Percentiles rank a stretch among this genome's conserved stretches.
Conservation (phyloP, 352 stramenopile genomes). For the Sclerospora graminicola region DNA sequence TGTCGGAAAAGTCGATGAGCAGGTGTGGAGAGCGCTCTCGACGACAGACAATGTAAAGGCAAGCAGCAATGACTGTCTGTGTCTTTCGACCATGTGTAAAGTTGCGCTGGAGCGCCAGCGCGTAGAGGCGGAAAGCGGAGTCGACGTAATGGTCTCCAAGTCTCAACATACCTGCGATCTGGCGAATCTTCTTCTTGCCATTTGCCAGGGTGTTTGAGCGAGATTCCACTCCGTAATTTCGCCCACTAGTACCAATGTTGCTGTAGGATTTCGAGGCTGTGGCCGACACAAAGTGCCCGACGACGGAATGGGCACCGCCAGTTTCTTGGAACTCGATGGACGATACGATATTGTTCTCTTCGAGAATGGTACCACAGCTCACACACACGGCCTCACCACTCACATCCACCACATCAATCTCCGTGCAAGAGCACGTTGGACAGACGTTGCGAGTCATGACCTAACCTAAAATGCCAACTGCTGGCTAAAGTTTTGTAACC, state of each 20-base stretch:
- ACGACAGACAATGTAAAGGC: slow-evolving; percentile 98
- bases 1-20: slow-evolving; percentile 99
- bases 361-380: slow-evolving; percentile 88
- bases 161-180: slow-evolving; percentile 90
- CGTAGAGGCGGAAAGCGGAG: slow-evolving; percentile 93
- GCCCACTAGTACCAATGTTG: slow-evolving; percentile 73
- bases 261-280: slow-evolving; percentile 88
- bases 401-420: slow-evolving; percentile 92
- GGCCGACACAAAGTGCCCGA: slow-evolving; percentile 94
- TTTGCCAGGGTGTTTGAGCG: slow-evolving; percentile 94
- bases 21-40: slow-evolving; percentile 97
- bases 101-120: slow-evolving; percentile 93
- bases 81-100: slow-evolving; percentile 94
- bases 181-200: slow-evolving; percentile 88
- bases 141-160: slow-evolving; percentile 94
- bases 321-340: slow-evolving; percentile 95
- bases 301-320: slow-evolving; percentile 85
- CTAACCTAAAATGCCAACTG: neutral
- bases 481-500: neutral
- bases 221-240: slow-evolving; percentile 91
- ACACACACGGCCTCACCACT: slow-evolving; percentile 83
- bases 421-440: slow-evolving; percentile 90
- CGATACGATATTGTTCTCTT: slow-evolving; percentile 97
- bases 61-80: slow-evolving; percentile 95
- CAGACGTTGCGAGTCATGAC: slow-evolving; percentile 65